Base-by-base conservation (phyloP, 1,139 yeast genomes). In the Ogataea hybrid region DNA sequence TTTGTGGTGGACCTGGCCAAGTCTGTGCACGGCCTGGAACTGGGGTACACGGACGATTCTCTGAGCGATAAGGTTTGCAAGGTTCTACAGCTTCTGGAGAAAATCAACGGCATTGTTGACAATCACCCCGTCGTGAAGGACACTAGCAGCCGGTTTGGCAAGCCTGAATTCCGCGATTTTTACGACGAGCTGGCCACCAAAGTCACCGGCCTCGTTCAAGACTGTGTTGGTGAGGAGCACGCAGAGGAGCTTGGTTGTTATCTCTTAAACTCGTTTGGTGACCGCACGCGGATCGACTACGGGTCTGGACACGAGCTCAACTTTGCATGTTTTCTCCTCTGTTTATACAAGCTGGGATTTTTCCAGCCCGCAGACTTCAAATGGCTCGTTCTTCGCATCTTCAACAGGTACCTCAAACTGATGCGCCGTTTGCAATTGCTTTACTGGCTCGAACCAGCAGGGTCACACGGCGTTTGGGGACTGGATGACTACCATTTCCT, bases 381-480 rank as follows among this genome's bases (percentile, higher is more conserved):
- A 4, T 79, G 81, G 10, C 42, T 84, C 1, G 80, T 87, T 0
- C 64, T 88, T 17, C 68, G 71, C 38, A 75, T 84, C 4, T 90
- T 92, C 63, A 73, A 77, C 25, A 68, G 63, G 42, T 85, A 85
- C 61, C 67, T 84, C 43, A 47, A 60, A 10, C 62, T 70, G 4
- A 77, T 77, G 81, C 60, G 82, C 32, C 52, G 54, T 6, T 56
- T 77, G 30, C 82, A 77, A 48, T 62, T 68, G 36, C 57, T 58
- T 2, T 92, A 90, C 64, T 90, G 97, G 96, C 70, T 92, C 14
- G 96, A 88, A 62, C 96, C 96, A 0, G 97, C 97, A 0, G 98
- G 98, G 0, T 84, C 95, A 3, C 98, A 92, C 63, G 98, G 98
- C 2, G 98, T 92, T 3, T 92, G 98, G 98, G 99, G 99, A 0